Base-by-base conservation (phyloP, 441 rosid species). In the Theobroma grandiflorum region DNA sequence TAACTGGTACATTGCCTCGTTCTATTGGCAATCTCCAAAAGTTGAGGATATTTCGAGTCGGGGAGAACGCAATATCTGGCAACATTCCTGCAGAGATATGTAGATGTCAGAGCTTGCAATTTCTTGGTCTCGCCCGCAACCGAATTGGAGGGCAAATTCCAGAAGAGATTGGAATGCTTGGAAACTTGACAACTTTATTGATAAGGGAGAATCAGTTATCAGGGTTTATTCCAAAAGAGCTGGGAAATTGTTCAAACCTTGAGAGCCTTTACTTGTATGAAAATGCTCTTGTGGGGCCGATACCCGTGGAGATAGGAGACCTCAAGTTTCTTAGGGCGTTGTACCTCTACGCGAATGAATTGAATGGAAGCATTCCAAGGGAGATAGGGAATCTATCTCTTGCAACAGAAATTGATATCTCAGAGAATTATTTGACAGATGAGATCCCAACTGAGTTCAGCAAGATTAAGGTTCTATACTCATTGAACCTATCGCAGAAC, bases 111-210 rank as follows among this genome's bases (percentile, higher is more conserved):
- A 92, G 91, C 82, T 84, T 96, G 86, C 65, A 75, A 85, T 77
- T 92, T 75, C 92, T 96, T 52, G 99, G 99, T 82, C 94, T 96
- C 79, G 99, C 99, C 14, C 98, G 91, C 78, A 96, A 95, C 83
- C 55, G 80, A 63, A 84, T 96, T 26, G 94, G 92, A 55, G 98
- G 97, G 50, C 85, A 88, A 78, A 80, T 96, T 79, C 99, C 99
- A 0, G 90, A 84, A 84, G 98, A 95, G 74, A 78, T 95, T 67
- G 99, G 99, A 59, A 85, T 83, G 93, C 94, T 96, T n/a, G 84
- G 84, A 26, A 87, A 85, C 68, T 89, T 95, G 86, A 86, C 86
- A 37, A 95, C 90, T 64, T 78, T 96, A 75, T 87, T 95, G 80
- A 82, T 96, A 4, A 92, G 97, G 98, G 88, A 85, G 68, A 96